Base-by-base conservation (phyloP, 768 basidiomycete species). In the Serendipita vermifera region DNA sequence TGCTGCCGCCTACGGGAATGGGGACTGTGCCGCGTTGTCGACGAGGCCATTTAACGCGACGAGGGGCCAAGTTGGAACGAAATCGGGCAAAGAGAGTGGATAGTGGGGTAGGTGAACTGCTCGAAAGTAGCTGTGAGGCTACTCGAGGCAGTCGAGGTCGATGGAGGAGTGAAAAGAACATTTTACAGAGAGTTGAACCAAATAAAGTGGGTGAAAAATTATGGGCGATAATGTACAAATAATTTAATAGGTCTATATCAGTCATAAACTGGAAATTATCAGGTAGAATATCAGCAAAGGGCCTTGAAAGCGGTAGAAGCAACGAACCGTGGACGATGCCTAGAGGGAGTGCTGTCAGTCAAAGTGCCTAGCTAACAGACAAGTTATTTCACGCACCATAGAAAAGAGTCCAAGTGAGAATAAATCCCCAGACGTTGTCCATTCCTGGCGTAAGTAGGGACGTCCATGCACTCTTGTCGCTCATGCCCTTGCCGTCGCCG, bases 321-420 rank as follows among this genome's bases (percentile, higher is more conserved):
- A n/a, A 51, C 46, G 46, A 51, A 51, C 46, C 46, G 46, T 51
- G 46, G 3, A 51, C 31, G 46, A 51, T 29, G n/a, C 46, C 46
- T 51, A n/a, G 22, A 41, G 15, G 39, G 15, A 20, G 5, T 29
- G 31, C 7, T 11, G 46, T 51, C 22, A 51, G 46, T 29, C 9
- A 51, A 22, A 15, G 15, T 26, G 11, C 9, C 9, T 29, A 46
- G 55, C 20, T 26, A 29, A 54, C 22, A 38, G 46, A 27, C 33
- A 40, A 55, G 39, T 33, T 31, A 29, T 31, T 22, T 13, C 7
- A 70, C 85, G 58, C 62, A 89, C 87, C 92, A 67, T 87, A 94
- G 67, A 92, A 87, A 56, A 94, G 72, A 33, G 92, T 97, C 92
- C 92, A 97, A 20, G 86, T 83, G 27, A 96, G 77, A 57, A 97